Base-by-base conservation (phyloP, 106 monocot genomes). In the Iris macrosiphon region DNA sequence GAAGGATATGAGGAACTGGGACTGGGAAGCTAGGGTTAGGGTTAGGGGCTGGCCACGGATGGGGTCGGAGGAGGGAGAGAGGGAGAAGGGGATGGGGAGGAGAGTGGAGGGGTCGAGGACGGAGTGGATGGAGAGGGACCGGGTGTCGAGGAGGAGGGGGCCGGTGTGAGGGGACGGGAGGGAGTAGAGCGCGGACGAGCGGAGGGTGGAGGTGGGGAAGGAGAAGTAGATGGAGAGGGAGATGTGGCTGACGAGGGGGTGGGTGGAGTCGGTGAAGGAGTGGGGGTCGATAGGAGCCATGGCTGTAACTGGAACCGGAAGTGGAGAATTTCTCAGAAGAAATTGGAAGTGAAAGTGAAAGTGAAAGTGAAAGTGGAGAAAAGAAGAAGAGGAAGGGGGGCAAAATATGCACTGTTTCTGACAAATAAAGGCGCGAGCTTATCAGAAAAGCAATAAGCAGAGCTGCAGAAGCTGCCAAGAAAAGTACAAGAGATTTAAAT, bases 241-340 rank as follows among this genome's bases (percentile, higher is more conserved):
- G 39, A 73, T 35, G 65, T 82, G 76, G 45, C 61, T 76, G 10
- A 74, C 41, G 33, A 89, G 63, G 1, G 94, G 94, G 19, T 85
- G 57, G 7, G 55, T 31, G 17, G 66, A 65, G 70, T 84, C 81
- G 2, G 89, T 33, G 73, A 64, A 82, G 14, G 94, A 89, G 69
- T 89, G 89, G 1, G 94, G 94, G 38, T 95, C 94, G 5, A 89
- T 27, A 0, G 73, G 81, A 0, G 84, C 79, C 94, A 93, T 93
- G 37, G 26, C 15, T n/a, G 29, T n/a, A n/a, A n/a, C n/a, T n/a
- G n/a, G n/a, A n/a, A n/a, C n/a, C n/a, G n/a, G n/a, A n/a, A n/a
- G n/a, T n/a, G n/a, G n/a, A n/a, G n/a, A n/a, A n/a, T n/a, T n/a
- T n/a, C n/a, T n/a, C n/a, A n/a, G n/a, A n/a, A n/a, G n/a, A n/a